Evolutionary conservation across 176 grass and related monocot genomes (phyloP).

Genomic region (Raddia distichophylla): DNA sequence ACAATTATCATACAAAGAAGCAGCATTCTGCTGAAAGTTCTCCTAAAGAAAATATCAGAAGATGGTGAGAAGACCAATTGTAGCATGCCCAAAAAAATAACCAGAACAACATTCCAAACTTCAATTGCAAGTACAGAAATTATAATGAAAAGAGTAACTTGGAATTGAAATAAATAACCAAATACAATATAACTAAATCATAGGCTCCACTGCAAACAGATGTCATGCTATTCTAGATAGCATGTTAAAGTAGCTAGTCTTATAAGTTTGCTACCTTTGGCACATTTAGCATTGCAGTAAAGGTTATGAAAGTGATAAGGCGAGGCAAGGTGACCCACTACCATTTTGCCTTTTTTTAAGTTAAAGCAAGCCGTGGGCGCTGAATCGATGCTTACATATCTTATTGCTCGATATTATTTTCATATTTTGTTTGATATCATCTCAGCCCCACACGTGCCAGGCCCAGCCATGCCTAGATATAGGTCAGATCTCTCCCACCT

Average conservation of each 20-base stretch:
- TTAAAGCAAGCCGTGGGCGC: no score
- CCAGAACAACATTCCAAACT: constrained; percentile 11
- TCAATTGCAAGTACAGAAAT: constrained; percentile 27
- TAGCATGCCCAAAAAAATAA: constrained; percentile 12
- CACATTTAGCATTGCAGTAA: neutral
- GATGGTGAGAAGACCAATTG: constrained; percentile 27
- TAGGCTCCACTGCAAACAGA: neutral
- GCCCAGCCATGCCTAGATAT: no score
- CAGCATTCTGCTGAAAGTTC: constrained; percentile 48
- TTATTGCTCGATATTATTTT: no score
- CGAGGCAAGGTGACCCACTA: no score
- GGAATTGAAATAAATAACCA: constrained; percentile 11
- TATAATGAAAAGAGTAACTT: neutral
- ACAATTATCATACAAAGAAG: constrained; percentile 56
- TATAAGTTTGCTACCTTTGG: neutral
- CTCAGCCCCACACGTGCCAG: no score
- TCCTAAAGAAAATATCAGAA: constrained; percentile 59
- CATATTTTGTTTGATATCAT: no score
- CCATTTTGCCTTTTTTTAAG: no score
- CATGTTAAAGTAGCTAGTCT: neutral
- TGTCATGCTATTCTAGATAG: neutral
- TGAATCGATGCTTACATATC: no score
- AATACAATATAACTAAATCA: neutral
- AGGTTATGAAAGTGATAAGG: no score
- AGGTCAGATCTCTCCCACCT: no score